These are phyloP conservation scores for Podaxis sp. DNA, from an alignment of 768 basidiomycete species.

Conservation along the genomic window DNA sequence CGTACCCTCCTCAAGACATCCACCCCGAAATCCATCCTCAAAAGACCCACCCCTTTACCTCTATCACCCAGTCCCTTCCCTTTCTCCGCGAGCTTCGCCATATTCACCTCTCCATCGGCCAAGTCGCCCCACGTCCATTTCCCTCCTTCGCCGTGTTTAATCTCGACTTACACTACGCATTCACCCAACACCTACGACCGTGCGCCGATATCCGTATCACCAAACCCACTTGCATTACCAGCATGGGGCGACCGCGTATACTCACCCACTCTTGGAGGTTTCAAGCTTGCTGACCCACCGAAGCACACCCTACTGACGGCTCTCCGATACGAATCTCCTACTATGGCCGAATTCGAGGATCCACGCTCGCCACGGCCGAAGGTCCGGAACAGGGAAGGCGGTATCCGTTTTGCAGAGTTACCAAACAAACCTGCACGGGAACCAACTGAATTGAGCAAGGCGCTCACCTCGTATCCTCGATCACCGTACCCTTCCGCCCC, in stretches of 20 bases:
- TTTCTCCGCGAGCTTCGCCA: conserved; percentile 30
- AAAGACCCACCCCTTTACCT: conserved; percentile 37
- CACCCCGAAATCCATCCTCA: conserved; percentile 38
- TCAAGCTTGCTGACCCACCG: conserved; percentile 35
- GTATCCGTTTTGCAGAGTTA: conserved; percentile 27
- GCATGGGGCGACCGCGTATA: conserved; percentile 52
- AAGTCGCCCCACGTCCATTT: conserved; percentile 63
- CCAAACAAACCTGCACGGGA: conserved; percentile 21
- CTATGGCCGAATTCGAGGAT: conserved; percentile 33
- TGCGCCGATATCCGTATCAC: conserved; percentile 57
- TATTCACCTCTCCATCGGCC: conserved; percentile 30
- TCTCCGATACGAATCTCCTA: conserved; percentile 22
- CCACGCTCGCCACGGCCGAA: conserved; percentile 37
- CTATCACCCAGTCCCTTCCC: conserved; percentile 34
- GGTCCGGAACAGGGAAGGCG: conserved; percentile 19
- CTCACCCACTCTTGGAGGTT: conserved; percentile 33
- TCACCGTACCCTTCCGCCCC: conserved; percentile 43
- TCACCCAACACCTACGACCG: conserved; percentile 65
- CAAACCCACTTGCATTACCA: conserved; percentile 55
- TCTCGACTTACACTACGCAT: conserved; percentile 55
- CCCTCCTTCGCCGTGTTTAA: conserved; percentile 58
- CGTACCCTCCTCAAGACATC: conserved; percentile 27
- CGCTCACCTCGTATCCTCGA: conserved; percentile 36
- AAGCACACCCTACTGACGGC: conserved; percentile 20
- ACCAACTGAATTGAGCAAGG: conserved; percentile 26